Conservation (phyloP, 139 green algal genomes). For the Tetraselmis chui region DNA sequence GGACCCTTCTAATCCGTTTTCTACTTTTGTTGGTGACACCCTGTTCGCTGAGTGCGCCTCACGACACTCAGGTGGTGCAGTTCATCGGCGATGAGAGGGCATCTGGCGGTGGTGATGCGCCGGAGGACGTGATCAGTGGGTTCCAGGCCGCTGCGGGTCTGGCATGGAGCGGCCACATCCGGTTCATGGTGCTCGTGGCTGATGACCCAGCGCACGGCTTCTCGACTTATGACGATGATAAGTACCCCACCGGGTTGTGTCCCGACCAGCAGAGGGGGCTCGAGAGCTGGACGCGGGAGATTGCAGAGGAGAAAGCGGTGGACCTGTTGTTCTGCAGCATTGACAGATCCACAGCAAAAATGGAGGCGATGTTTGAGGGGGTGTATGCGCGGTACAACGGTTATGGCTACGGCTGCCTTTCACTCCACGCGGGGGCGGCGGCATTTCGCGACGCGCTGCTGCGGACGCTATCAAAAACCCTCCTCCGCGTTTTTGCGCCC, state of each 20-base stretch:
- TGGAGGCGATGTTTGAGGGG: neutral
- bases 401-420: neutral
- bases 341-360: neutral
- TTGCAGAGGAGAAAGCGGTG: neutral
- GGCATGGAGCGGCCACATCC: neutral
- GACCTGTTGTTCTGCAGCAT: neutral
- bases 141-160: neutral
- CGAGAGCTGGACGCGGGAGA: neutral
- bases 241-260: neutral
- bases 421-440: neutral
- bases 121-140: neutral
- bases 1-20: no score
- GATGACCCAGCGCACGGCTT: neutral
- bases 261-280: neutral
- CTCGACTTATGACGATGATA: neutral
- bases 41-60: no score
- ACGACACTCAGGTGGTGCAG: neutral
- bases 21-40: no score
- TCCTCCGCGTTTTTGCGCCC: neutral
- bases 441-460: neutral
- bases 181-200: neutral
- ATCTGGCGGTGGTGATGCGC: neutral
- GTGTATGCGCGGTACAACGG: neutral
- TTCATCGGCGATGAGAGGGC: neutral
- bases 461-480: neutral